phyloP scores from a whole-genome alignment of 352 stramenopile genomes.

The Plasmopara muralis region DNA sequence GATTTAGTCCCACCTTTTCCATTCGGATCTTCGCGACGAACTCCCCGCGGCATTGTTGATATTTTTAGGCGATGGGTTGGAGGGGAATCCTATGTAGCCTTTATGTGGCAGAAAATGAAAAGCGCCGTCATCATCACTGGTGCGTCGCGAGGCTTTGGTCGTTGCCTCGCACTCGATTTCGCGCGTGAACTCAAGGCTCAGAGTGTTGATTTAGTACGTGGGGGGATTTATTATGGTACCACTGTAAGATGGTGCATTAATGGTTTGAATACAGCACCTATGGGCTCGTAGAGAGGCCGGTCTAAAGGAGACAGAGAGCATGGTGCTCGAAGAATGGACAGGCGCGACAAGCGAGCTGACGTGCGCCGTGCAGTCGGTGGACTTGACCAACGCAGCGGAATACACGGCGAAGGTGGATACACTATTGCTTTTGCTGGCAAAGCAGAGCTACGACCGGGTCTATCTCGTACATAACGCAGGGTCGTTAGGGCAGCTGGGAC shows the following conservation, averaged over 20 bases:
- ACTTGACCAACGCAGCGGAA: conserved; percentile 35
- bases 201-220: conserved; percentile 48
- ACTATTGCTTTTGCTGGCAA: conserved; percentile 21
- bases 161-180: conserved; percentile 70
- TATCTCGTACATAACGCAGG: conserved; percentile 83
- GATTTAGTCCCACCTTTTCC: not conserved
- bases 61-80: conserved; percentile 2
- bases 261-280: conserved; percentile 30
- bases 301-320: conserved; percentile 48
- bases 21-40: conserved; percentile 9
- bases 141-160: conserved; percentile 80
- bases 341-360: conserved; percentile 14
- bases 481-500: conserved; percentile 57
- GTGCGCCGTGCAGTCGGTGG: conserved; percentile 34
- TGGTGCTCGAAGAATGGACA: conserved; percentile 31
- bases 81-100: not conserved
- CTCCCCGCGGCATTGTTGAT: conserved; percentile 4
- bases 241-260: not conserved
- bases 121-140: conserved; percentile 70
- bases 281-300: conserved; percentile 46
- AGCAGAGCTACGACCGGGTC: conserved; percentile 35
- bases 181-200: conserved; percentile 24
- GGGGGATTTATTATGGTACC: not conserved
- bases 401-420: conserved; percentile 49
- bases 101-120: conserved; percentile 10